phyloP scores from a whole-genome alignment of 441 rosid species.

The Adansonia rubrostipa region DNA sequence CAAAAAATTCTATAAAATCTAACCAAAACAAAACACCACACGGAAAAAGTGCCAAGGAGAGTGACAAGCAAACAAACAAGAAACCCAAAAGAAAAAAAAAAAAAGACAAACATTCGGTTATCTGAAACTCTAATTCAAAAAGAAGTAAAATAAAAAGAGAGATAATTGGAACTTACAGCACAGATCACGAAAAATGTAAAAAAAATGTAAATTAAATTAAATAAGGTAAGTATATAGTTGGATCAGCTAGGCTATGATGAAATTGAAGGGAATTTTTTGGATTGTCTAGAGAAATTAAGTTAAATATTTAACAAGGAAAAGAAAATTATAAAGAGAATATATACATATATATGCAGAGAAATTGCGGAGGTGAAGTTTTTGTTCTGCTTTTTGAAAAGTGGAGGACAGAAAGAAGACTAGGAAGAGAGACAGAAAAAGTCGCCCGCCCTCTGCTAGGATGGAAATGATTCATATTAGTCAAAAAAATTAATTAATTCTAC shows the following conservation, averaged over 20 bases:
- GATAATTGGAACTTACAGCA: slow-evolving; percentile 18
- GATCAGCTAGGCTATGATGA: not conserved
- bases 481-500: too few relatives aligned
- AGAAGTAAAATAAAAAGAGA: not conserved
- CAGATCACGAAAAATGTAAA: not conserved
- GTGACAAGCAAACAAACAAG: too few relatives aligned
- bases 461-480: too few relatives aligned
- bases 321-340: not conserved
- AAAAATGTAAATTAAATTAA: not conserved
- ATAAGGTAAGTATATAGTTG: not conserved
- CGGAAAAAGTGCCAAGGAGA: not conserved
- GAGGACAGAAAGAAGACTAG: too few relatives aligned
- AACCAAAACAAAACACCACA: not conserved
- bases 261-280: not conserved
- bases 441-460: too few relatives aligned
- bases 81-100: too few relatives aligned
- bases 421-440: too few relatives aligned
- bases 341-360: too few relatives aligned
- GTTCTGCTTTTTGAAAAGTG: too few relatives aligned
- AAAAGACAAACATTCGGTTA: not conserved
- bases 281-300: not conserved
- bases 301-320: not conserved
- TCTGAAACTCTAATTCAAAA: not conserved
- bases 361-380: too few relatives aligned
- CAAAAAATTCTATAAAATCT: too few relatives aligned